phyloP scores from a whole-genome alignment of 805 yeast species.

The Candida sakaeoensis region DNA sequence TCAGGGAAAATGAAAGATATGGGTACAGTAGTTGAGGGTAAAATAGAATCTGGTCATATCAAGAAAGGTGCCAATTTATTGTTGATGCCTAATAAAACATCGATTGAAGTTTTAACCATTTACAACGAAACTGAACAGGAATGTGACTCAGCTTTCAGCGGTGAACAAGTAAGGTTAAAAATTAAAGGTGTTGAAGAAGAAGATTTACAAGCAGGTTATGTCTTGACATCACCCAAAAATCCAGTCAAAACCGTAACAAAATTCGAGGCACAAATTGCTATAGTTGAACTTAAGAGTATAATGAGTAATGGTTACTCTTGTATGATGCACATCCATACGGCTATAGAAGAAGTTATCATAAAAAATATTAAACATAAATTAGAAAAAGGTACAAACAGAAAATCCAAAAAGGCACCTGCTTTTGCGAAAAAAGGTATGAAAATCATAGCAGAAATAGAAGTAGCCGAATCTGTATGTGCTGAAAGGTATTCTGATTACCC shows the following conservation, averaged over 20 bases:
- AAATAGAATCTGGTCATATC: slow-evolving; percentile 92
- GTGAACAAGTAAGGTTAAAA: slow-evolving; percentile 95
- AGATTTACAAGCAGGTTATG: slow-evolving; percentile 88
- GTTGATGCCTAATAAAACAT: slow-evolving; percentile 87
- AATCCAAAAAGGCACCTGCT: slow-evolving; percentile 94
- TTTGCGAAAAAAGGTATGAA: slow-evolving; percentile 99
- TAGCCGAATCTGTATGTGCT: slow-evolving; percentile 84
- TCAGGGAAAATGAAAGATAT: slow-evolving; percentile 93
- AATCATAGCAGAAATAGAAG: slow-evolving; percentile 87
- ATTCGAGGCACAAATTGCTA: slow-evolving; percentile 95
- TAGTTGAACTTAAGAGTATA: slow-evolving; percentile 93
- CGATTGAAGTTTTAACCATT: slow-evolving; percentile 81
- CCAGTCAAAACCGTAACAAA: slow-evolving; percentile 90
- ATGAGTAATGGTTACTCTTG: slow-evolving; percentile 94
- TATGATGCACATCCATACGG: slow-evolving; percentile 98
- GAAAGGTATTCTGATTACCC: slow-evolving; percentile 91
- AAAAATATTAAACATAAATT: slow-evolving; percentile 83
- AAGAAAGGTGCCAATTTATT: slow-evolving; percentile 72
- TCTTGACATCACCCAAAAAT: slow-evolving; percentile 75
- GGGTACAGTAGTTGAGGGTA: slow-evolving; percentile 98
- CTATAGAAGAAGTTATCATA: slow-evolving; percentile 90
- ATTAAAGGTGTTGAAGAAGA: slow-evolving; percentile 97
- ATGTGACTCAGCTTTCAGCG: slow-evolving; percentile 84
- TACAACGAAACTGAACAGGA: slow-evolving; percentile 96
- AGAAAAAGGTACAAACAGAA: slow-evolving; percentile 95